Percentiles rank a stretch among this genome's conserved stretches.
Conservation (phyloP, 148 eudicot genomes). For the Vaccinium vitisidaea region DNA sequence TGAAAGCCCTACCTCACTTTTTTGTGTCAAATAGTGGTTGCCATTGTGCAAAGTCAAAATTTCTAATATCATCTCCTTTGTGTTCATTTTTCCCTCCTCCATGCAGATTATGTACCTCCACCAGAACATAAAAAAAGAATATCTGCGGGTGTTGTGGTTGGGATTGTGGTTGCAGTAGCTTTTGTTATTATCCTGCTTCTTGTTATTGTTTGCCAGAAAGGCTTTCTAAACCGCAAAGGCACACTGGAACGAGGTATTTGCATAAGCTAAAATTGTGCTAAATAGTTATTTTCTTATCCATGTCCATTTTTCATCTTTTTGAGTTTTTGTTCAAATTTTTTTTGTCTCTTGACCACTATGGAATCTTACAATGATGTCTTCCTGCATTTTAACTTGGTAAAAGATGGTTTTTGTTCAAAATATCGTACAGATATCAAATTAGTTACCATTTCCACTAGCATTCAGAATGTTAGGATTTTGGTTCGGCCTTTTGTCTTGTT, state of each 20-base stretch:
- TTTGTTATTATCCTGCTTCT: conserved; percentile 24
- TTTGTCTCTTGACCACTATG: neutral
- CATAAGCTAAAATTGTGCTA: neutral
- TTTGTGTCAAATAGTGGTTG: neutral
- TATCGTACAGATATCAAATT: neutral
- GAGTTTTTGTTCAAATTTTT: neutral
- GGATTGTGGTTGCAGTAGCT: conserved; percentile 25
- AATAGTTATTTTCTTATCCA: neutral
- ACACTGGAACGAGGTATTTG: conserved; percentile 21
- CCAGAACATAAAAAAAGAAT: conserved; percentile 14
- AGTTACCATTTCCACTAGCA: neutral
- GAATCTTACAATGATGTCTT: neutral
- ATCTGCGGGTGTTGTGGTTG: conserved; percentile 24
- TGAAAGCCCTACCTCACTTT: neutral
- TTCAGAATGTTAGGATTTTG: neutral
- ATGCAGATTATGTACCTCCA: conserved; percentile 24
- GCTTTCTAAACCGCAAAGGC: conserved; percentile 12
- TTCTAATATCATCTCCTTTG: neutral
- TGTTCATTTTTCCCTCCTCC: neutral
- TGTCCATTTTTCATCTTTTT: neutral
- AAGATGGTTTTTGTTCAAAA: neutral
- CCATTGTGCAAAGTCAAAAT: neutral
- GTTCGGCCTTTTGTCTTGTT: neutral
- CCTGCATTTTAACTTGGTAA: neutral
- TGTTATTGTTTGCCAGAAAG: conserved; percentile 25